Evolutionary conservation across 2,329 filamentous ascomycete species (phyloP), one percentile per base, ranked within the genome.

Genomic region (Fusarium multiceps): DNA sequence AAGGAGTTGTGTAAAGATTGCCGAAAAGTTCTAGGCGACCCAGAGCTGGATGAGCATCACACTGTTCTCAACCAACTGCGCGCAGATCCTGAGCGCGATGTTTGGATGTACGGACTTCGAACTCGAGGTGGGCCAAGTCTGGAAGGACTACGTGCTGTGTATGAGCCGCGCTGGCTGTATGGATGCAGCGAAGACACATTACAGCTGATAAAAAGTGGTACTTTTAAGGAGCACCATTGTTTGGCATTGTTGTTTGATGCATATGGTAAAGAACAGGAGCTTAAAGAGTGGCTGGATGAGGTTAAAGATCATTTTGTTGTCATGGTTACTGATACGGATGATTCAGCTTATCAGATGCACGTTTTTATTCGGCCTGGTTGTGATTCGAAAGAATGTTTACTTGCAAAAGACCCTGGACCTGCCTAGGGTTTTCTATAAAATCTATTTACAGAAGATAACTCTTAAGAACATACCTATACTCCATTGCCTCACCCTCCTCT

Each of bases 161-260:
- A 55, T 11, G 6, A 3, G 10, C 53, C 53, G 4, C 16, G 7
- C 1, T 37, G 21, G 41, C 4, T 27, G 2, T 37, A 37, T 28
- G 28, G 18, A 2, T 21, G 18, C 41, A 20, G 27, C 7, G 21
- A 55, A 1, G 30, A 45, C 11, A 25, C 21, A 5, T 0, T n/a
- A 2, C 4, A 11, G 4, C 7, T 55, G 9, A 20, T 51, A 14
- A 12, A 13, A 20, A 55, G 21, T 4, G 41, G 6, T 0, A 4
- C 12, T 9, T 9, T 8, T 0, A 27, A 34, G 3, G 28, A 8
- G 0, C 18, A 16, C 4, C 1, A 18, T 37, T 6, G 5, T 1
- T 14, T 4, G 18, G 27, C 41, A 18, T 27, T 55, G 18, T 14
- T 16, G 14, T 47, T 55, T 3, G 28, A 37, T 1, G 5, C 21